phyloP scores from a whole-genome alignment of 1,284 basidiomycete species.

The Vanrija humicola region DNA sequence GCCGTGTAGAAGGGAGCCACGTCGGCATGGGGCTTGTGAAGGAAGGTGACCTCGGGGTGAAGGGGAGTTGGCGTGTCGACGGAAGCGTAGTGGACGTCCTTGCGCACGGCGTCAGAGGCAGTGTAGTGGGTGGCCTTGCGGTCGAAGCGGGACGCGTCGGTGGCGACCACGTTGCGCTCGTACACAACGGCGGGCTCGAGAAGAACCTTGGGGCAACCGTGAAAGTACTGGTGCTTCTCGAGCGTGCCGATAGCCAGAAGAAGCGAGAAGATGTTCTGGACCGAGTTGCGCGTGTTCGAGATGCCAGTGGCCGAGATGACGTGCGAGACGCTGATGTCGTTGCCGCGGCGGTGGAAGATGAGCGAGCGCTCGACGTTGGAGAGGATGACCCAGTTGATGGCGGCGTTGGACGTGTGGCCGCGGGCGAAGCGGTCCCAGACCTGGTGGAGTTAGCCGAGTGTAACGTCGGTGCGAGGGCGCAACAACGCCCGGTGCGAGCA shows the following conservation, averaged over 20 bases:
- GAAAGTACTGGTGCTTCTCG: conserved; percentile 16
- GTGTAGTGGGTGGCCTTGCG: too few species aligned
- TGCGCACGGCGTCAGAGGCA: too few species aligned
- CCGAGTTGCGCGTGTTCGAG: conserved; percentile 12
- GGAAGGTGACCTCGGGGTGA: too few species aligned
- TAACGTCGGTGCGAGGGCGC: neutral
- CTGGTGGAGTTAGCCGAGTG: conserved; percentile 5
- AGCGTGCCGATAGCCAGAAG: conserved; percentile 11
- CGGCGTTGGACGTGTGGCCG: conserved; percentile 6
- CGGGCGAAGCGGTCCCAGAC: conserved; percentile 16
- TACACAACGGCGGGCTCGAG: too few species aligned
- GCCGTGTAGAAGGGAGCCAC: too few species aligned
- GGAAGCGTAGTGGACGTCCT: too few species aligned
- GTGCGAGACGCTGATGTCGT: conserved; percentile 14
- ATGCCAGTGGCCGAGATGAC: conserved; percentile 5
- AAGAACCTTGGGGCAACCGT: too few species aligned
- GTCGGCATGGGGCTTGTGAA: too few species aligned
- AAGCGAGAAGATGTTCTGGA: conserved; percentile 18
- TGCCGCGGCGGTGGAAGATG: conserved; percentile 13
- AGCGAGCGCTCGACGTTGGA: conserved; percentile 15
- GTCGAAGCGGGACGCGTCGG: too few species aligned
- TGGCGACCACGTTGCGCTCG: too few species aligned
- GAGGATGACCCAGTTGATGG: conserved; percentile 12
- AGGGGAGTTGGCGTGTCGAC: too few species aligned
- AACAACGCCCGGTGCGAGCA: neutral